Conservation (phyloP, 1,139 yeast species). For the Cylindricascospora bacillispora region DNA sequence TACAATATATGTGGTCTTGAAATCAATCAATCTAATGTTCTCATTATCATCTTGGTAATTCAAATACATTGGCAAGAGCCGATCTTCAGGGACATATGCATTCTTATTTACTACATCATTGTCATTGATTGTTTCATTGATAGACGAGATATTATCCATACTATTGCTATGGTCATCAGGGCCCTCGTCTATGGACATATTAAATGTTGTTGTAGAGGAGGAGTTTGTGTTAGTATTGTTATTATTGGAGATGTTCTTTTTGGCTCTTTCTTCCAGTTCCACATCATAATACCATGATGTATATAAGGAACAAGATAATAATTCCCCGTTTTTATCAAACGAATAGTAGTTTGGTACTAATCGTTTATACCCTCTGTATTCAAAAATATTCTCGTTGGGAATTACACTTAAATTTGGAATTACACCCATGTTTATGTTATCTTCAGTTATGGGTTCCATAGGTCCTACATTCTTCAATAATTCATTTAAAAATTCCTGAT, state of each 20-base stretch:
- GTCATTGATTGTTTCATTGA: background rate
- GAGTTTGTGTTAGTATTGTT: too few species aligned
- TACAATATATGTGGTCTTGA: conserved; percentile 41
- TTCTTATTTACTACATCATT: too few species aligned
- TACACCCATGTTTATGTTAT: conserved; percentile 12
- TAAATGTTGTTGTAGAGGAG: too few species aligned
- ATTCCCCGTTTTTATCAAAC: conserved; percentile 25
- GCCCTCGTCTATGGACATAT: too few species aligned
- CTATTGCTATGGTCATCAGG: too few species aligned
- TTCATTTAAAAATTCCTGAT: background rate
- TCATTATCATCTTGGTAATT: conserved; percentile 6
- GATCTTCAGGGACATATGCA: too few species aligned
- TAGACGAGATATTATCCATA: conserved; percentile 2
- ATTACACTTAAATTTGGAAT: conserved; percentile 18
- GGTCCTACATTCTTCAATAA: conserved; percentile 4
- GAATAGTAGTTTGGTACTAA: conserved; percentile 18
- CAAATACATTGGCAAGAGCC: conserved; percentile 2
- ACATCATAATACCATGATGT: conserved; percentile 16
- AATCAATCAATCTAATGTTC: conserved; percentile 21
- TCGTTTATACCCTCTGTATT: conserved; percentile 23
- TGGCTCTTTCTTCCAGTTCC: too few species aligned
- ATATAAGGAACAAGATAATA: conserved; percentile 23
- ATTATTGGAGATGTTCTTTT: too few species aligned
- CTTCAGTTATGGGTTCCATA: conserved; percentile 4
- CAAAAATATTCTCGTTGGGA: conserved; percentile 20